Percentiles rank a stretch among this genome's conserved stretches.
Conservation (phyloP, 2,329 filamentous ascomycete genomes). For the Cladobotryum mycophilum region DNA sequence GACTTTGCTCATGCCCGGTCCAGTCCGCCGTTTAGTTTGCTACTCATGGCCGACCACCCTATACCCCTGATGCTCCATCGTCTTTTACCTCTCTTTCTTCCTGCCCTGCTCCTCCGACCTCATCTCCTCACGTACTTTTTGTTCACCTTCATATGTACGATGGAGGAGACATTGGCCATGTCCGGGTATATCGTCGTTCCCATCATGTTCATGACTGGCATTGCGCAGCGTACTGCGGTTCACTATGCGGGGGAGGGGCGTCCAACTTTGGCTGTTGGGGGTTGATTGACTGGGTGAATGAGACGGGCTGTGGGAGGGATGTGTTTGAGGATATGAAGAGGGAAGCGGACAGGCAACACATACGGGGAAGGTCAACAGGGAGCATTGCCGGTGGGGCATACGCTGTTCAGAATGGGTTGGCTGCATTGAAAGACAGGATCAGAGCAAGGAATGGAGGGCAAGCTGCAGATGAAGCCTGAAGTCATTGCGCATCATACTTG, state of each 20-base stretch:
- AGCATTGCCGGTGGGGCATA: conserved; percentile 28
- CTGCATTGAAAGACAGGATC: conserved; percentile 21
- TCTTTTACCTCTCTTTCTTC: conserved; percentile 60
- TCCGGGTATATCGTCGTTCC: conserved; percentile 60
- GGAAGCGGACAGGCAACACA: conserved; percentile 51
- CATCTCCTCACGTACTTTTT: conserved; percentile 69
- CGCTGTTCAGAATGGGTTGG: conserved; percentile 28
- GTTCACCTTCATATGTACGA: conserved; percentile 54
- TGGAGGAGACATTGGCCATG: conserved; percentile 61
- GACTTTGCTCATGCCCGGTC: conserved; percentile 45
- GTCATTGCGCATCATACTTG: too few relatives aligned
- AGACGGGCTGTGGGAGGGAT: conserved; percentile 45
- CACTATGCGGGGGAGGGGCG: conserved; percentile 45
- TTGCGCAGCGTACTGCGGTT: conserved; percentile 34
- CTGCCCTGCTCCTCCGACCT: conserved; percentile 57
- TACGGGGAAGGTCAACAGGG: conserved; percentile 36
- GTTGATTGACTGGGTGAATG: conserved; percentile 55
- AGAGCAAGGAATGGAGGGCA: conserved; percentile 21
- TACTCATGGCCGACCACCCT: conserved; percentile 63
- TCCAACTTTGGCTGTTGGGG: conserved; percentile 60
- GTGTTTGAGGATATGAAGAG: conserved; percentile 34
- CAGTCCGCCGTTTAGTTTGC: conserved; percentile 55
- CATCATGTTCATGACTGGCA: conserved; percentile 47
- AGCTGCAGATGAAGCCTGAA: too few relatives aligned
- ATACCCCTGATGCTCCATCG: conserved; percentile 55